Evolutionary conservation across 768 basidiomycete genomes (phyloP), one percentile per base, ranked within the genome.

Genomic region (Macrolepiota dolichaula): DNA sequence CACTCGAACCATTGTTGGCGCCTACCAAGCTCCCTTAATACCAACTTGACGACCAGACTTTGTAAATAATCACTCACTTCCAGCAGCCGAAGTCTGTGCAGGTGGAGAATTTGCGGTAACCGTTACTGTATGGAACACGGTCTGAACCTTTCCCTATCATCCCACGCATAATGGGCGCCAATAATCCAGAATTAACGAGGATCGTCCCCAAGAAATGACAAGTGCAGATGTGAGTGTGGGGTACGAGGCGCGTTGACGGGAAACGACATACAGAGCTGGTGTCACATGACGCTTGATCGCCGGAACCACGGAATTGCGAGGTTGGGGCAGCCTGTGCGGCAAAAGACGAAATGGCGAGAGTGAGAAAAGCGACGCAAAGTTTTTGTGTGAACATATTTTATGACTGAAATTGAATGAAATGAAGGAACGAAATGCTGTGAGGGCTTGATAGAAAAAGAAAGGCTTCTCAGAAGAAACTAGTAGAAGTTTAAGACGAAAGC

Each of bases 341-440:
- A 42, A 71, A 69, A 24, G 71, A 70, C 40, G 73, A 72, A 46
- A 81, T 64, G 37, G 74, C 70, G 52, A 79, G 66, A 46, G 73
- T 71, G 56, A 79, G 69, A 68, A 79, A 70, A 66, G 76, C 73
- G 65, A 77, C 71, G 62, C 72, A 69, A 61, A 77, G 52, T 52
- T 70, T 70, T 66, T 74, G 76, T 54, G 74, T 66, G 64, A 77
- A 74, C 80, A 81, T 81, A 63, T 66, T 62, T 29, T 50, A 64
- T 69, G 62, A 56, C 65, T 44, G 57, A 52, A 66, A 52, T 38
- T 55, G 17, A 57, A 50, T 58, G 66, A 59, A 61, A 42, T 35
- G 35, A 55, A 56, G 22, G 64, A 54, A 51, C 42, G 44, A 50
- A 32, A 12, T 46, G 58, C 61, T 61, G 25, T 55, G 63, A 61